Percentiles rank a stretch among this genome's conserved stretches.
Evolutionary conservation across 139 green algal species (phyloP).

Genomic region (Dunaliella primolecta): DNA sequence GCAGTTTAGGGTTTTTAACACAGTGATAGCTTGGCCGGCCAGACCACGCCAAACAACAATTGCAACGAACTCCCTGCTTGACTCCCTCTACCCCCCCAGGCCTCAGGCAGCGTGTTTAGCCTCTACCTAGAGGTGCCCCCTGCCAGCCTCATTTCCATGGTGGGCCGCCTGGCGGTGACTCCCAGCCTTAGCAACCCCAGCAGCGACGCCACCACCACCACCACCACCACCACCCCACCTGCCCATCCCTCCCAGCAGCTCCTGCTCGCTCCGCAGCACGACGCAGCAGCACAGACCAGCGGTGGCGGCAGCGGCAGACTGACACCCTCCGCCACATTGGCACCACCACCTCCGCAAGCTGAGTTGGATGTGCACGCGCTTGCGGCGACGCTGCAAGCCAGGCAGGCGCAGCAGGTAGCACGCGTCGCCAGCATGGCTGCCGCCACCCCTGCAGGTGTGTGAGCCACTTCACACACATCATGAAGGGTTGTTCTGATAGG

Average conservation of each 20-base stretch:
- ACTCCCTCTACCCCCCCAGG: neutral
- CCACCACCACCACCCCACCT: neutral
- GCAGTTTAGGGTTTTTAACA: neutral
- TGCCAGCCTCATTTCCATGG: conserved; percentile 23
- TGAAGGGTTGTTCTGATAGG: no score
- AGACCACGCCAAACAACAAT: no score
- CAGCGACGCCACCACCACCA: neutral
- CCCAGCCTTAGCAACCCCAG: neutral
- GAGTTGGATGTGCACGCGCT: conserved; percentile 1
- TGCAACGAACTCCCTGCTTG: no score
- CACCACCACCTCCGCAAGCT: conserved; percentile 10
- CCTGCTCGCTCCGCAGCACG: neutral
- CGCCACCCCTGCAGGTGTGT: no score
- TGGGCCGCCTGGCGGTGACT: conserved; percentile 18
- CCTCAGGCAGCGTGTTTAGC: neutral
- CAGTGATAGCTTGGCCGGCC: no score
- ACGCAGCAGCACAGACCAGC: neutral
- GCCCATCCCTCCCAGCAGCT: neutral
- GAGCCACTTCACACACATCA: no score
- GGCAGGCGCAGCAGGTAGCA: neutral
- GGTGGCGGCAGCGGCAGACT: neutral
- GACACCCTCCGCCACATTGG: neutral
- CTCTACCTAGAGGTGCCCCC: conserved; percentile 10
- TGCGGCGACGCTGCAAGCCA: neutral
- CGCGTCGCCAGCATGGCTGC: no score